Percentiles rank a stretch among this genome's conserved stretches.
Evolutionary conservation across 2,329 filamentous ascomycete genomes (phyloP).

Genomic region (Graphilbum sp.): DNA sequence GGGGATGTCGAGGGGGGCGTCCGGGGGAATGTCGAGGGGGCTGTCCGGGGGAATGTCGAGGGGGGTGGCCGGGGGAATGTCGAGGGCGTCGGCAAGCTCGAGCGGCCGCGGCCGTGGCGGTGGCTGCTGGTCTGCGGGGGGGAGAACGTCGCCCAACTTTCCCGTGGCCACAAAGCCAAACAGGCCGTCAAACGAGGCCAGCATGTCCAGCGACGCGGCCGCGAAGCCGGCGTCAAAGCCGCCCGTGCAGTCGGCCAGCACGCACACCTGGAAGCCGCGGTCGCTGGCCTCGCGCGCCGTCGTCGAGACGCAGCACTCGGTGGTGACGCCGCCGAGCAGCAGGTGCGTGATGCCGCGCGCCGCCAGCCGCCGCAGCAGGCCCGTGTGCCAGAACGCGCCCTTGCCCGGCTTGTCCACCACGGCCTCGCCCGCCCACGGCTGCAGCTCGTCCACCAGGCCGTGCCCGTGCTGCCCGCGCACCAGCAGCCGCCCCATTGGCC

Average conservation of each 20-base stretch:
- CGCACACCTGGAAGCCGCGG: conserved; percentile 43
- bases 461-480: conserved; percentile 37
- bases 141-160: conserved; percentile 21
- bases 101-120: too few species aligned
- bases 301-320: conserved; percentile 39
- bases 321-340: conserved; percentile 39
- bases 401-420: conserved; percentile 44
- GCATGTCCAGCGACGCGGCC: conserved; percentile 28
- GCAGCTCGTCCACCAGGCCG: conserved; percentile 36
- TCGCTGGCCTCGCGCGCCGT: conserved; percentile 40
- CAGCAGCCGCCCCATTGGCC: conserved; percentile 34
- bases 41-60: too few species aligned
- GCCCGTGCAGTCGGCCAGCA: conserved; percentile 29
- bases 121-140: conserved; percentile 7
- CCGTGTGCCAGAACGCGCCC: conserved; percentile 41
- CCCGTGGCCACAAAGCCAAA: conserved; percentile 34
- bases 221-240: conserved; percentile 31
- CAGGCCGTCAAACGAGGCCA: conserved; percentile 32
- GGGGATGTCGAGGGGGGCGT: too few species aligned
- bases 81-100: too few species aligned
- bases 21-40: too few species aligned
- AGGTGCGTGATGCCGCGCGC: conserved; percentile 40
- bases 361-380: conserved; percentile 33
- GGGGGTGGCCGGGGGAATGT: too few species aligned
- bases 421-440: conserved; percentile 30